A percentile compares a stretch with the other conserved stretches of the same genome.
Evolutionary conservation across 352 stramenopile species (phyloP).

Genomic region (Pythium vanterpoolii): DNA sequence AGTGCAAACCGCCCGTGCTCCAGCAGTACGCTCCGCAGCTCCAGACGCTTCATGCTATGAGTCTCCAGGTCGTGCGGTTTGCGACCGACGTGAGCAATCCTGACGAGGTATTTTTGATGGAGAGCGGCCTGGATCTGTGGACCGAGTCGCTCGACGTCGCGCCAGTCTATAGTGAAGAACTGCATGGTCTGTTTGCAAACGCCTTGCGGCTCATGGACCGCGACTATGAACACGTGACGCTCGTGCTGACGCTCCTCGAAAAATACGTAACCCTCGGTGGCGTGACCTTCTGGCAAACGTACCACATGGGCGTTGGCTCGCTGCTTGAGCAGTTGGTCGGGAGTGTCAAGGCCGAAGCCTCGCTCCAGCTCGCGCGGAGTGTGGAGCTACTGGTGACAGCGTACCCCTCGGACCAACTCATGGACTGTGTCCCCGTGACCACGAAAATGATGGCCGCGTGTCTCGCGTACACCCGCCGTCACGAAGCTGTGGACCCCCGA

Average conservation of each 20-base stretch:
- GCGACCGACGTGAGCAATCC: conserved; percentile 77
- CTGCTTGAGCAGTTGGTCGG: conserved; percentile 54
- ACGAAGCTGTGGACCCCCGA: neutral
- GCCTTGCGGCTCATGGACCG: conserved; percentile 62
- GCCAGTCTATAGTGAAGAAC: conserved; percentile 54
- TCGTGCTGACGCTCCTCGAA: conserved; percentile 53
- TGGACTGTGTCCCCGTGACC: conserved; percentile 28
- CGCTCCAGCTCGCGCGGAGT: conserved; percentile 47
- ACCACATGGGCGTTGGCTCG: conserved; percentile 37
- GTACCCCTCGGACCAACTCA: conserved; percentile 41
- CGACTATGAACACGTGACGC: conserved; percentile 74
- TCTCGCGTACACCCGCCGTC: conserved; percentile 34
- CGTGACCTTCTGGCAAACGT: conserved; percentile 62
- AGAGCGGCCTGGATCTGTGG: conserved; percentile 69
- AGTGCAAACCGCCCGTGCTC: conserved; percentile 23
- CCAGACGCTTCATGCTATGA: conserved; percentile 58
- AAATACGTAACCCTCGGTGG: conserved; percentile 61
- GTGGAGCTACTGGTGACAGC: conserved; percentile 39
- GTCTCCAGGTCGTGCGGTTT: conserved; percentile 62
- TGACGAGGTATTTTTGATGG: conserved; percentile 85
- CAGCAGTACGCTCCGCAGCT: conserved; percentile 20
- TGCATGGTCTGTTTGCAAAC: conserved; percentile 69
- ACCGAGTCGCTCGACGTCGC: conserved; percentile 46
- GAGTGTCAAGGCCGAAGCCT: conserved; percentile 68
- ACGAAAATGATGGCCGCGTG: conserved; percentile 46